Evolutionary conservation across 495 filamentous ascomycete genomes (phyloP).

Genomic region (Aspergillus carlsbadensis): DNA sequence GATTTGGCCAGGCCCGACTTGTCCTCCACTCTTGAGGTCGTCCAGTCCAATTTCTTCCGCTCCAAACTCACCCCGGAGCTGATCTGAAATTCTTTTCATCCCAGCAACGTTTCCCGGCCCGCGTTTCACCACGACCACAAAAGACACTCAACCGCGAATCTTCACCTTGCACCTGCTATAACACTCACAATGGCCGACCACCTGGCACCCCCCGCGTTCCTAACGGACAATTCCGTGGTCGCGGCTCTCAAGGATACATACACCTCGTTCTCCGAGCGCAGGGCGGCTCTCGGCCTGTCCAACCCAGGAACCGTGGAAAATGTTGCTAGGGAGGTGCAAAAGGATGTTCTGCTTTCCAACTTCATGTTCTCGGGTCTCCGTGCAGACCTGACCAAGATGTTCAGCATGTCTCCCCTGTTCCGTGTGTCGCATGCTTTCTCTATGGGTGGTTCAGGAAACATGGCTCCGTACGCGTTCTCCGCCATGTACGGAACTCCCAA

Average conservation of each 20-base stretch:
- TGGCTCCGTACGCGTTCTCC: conserved; percentile 92
- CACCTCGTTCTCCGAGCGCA: conserved; percentile 76
- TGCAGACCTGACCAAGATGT: conserved; percentile 92
- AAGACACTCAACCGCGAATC: too few relatives aligned
- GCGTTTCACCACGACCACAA: too few relatives aligned
- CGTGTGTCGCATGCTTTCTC: conserved; percentile 96
- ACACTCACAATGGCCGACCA: conserved; percentile 41
- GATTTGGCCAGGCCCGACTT: conserved; percentile 15
- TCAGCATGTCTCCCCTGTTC: conserved; percentile 90
- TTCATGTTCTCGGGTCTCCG: conserved; percentile 93
- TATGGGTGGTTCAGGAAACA: conserved; percentile 75
- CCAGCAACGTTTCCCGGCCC: conserved; percentile 8
- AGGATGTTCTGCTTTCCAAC: conserved; percentile 91
- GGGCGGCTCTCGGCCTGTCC: conserved; percentile 80
- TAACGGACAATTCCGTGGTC: conserved; percentile 70
- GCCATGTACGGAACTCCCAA: conserved; percentile 89
- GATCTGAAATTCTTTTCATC: conserved; percentile 31
- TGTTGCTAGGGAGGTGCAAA: conserved; percentile 87
- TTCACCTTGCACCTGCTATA: conserved; percentile 11
- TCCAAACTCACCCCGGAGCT: conserved; percentile 28
- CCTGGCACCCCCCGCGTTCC: conserved; percentile 60
- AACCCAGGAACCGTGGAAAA: conserved; percentile 93
- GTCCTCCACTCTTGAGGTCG: conserved; percentile 18
- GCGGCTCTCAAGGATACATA: conserved; percentile 74
- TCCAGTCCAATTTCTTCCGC: conserved; percentile 16